These are phyloP conservation scores for Plectosphaerella sp. DNA, from an alignment of 2,329 filamentous ascomycete species.

Conservation along the genomic window DNA sequence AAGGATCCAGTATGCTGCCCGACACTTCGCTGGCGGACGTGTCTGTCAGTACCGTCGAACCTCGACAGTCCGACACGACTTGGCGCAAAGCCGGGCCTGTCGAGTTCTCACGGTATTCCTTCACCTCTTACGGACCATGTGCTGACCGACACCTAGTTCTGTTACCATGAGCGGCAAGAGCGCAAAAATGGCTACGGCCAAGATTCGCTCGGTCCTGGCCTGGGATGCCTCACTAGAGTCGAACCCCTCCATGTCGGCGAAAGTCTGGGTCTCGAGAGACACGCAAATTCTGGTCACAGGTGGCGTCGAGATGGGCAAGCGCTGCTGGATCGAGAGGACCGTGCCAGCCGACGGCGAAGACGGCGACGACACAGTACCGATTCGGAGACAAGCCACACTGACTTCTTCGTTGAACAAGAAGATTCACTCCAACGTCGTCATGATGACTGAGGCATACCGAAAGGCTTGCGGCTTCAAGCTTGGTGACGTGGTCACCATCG, in stretches of 20 bases:
- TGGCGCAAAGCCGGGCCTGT: no score
- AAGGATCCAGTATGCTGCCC: no score
- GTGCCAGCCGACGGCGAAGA: not conserved
- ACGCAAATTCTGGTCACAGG: slow-evolving; percentile 39
- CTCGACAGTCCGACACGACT: no score
- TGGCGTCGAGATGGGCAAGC: slow-evolving; percentile 34
- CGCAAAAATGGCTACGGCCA: slow-evolving; percentile 16
- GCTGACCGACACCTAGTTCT: no score
- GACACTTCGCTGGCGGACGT: no score
- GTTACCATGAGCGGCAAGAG: no score
- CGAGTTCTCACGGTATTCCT: no score
- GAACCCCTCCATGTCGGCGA: slow-evolving; percentile 34
- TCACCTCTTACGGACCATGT: no score
- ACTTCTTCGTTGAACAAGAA: slow-evolving; percentile 53
- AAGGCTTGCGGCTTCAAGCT: slow-evolving; percentile 69
- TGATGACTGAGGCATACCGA: slow-evolving; percentile 71
- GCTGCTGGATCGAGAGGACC: slow-evolving; percentile 34
- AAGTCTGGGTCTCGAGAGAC: slow-evolving; percentile 44
- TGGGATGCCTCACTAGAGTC: slow-evolving; percentile 33
- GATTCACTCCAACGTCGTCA: slow-evolving; percentile 61
- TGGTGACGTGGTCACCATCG: slow-evolving; percentile 59
- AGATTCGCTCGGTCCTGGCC: slow-evolving; percentile 33
- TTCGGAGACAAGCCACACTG: slow-evolving; percentile 40
- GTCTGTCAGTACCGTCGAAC: no score
- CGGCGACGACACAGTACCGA: slow-evolving; percentile 8